Conservation (phyloP, 805 yeast genomes). For the Hanseniaspora meyeri region DNA sequence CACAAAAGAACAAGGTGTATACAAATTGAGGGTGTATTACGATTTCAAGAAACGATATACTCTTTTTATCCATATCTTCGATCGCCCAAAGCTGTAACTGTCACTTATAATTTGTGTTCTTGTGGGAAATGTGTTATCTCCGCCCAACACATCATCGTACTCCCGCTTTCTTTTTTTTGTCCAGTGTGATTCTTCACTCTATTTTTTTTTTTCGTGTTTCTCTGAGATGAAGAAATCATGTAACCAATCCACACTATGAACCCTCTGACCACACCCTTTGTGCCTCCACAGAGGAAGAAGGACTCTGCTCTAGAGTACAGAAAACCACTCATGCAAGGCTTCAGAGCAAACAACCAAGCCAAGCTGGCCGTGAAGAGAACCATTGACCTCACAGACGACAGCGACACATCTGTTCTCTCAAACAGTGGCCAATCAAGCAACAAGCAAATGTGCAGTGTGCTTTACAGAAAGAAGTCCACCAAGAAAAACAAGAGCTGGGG, state of each 20-base stretch:
- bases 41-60: no score
- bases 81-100: no score
- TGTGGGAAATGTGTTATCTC: no score
- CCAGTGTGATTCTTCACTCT: no score
- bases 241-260: not conserved
- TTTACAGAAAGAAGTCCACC: slow-evolving; percentile 58
- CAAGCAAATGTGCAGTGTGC: slow-evolving; percentile 26
- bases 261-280: slow-evolving; percentile 2
- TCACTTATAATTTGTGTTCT: no score
- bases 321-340: not conserved
- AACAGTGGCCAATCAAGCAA: not conserved
- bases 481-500: slow-evolving; percentile 91
- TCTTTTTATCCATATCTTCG: no score
- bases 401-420: not conserved
- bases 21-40: no score
- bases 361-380: not conserved
- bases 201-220: not conserved
- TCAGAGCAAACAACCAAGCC: not conserved
- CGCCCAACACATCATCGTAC: no score
- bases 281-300: slow-evolving; percentile 4
- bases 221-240: not conserved
- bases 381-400: not conserved
- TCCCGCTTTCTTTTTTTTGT: no score
- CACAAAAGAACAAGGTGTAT: no score
- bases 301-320: not conserved